phyloP scores from a whole-genome alignment of 2,329 filamentous ascomycete genomes.

The Seiridium cupressi region DNA sequence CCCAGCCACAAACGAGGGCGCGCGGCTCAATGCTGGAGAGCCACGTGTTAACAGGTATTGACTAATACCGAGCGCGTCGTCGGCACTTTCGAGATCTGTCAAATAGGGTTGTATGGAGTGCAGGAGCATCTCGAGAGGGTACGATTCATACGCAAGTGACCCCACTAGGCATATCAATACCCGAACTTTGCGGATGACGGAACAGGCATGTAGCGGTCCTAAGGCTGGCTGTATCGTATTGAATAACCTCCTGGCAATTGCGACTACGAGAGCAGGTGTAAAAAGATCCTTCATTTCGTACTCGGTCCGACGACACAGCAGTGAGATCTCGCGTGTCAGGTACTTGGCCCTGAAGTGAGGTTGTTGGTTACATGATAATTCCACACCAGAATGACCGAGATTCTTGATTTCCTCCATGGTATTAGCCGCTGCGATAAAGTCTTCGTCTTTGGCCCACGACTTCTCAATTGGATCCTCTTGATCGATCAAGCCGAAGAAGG shows the following conservation, averaged over 20 bases:
- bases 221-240: conserved; percentile 79
- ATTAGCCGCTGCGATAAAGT: conserved; percentile 58
- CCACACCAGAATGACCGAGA: conserved; percentile 63
- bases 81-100: conserved; percentile 80
- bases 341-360: conserved; percentile 81
- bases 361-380: conserved; percentile 76
- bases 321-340: conserved; percentile 71
- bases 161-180: conserved; percentile 80
- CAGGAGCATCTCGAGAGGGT: conserved; percentile 87
- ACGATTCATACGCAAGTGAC: conserved; percentile 67
- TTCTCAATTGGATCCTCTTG: conserved; percentile 74
- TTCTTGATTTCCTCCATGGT: conserved; percentile 68
- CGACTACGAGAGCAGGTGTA: conserved; percentile 72
- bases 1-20: conserved; percentile 76
- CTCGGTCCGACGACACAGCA: conserved; percentile 72
- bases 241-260: conserved; percentile 73
- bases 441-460: conserved; percentile 58
- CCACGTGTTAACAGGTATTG: conserved; percentile 79
- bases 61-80: conserved; percentile 83
- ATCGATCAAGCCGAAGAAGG: conserved; percentile 74
- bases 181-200: conserved; percentile 81
- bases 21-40: conserved; percentile 57
- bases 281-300: conserved; percentile 67
- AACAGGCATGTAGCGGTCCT: conserved; percentile 82
- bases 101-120: conserved; percentile 77